Evolutionary conservation across 1,139 yeast genomes (phyloP), one percentile per base, ranked within the genome.

Genomic region (Yarrowia galli): DNA sequence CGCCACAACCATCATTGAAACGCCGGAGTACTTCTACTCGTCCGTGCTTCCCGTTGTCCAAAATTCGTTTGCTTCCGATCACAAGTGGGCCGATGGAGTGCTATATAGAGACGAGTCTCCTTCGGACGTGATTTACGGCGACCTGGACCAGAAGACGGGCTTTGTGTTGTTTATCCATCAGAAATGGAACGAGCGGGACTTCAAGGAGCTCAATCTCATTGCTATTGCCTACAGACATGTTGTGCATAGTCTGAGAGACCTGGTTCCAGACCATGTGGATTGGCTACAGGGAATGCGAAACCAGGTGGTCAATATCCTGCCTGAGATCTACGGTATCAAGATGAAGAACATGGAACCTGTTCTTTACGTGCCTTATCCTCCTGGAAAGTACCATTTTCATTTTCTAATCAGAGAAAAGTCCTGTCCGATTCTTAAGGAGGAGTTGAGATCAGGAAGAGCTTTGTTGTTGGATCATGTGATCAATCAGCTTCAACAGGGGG

Each of bases 191-290:
- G 66, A 61, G 56, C 66, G 56, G n/a, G 25, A 61, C 38, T 46
- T 46, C 16, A 4, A 16, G 2, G 46, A 61, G 4, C 38, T 61
- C 32, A 61, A 61, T 46, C 46, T 61, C 16, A 61, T 61, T 23
- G 66, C 66, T 28, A 61, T 61, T 61, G 66, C 66, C 4, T 61
- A 61, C 46, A 7, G 66, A 22, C 66, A 61, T 38, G 66, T 46
- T 20, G 66, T 61, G 1, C 46, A 46, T 10, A 36, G 56, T 20
- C 46, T 61, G 13, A 6, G 66, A 35, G 66, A 61, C 46, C 28
- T 61, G 38, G 46, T 46, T 48, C 66, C 66, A 2, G 46, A 48
- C 25, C 66, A 61, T 46, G 56, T 38, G 43, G 66, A 48, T 8
- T 61, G 66, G 66, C 46, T 61, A 18, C 56, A 46, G 45, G 22